These are phyloP conservation scores for Ceratobasidium sp. DNA, from an alignment of 1,284 basidiomycete genomes.

Conservation along the genomic window DNA sequence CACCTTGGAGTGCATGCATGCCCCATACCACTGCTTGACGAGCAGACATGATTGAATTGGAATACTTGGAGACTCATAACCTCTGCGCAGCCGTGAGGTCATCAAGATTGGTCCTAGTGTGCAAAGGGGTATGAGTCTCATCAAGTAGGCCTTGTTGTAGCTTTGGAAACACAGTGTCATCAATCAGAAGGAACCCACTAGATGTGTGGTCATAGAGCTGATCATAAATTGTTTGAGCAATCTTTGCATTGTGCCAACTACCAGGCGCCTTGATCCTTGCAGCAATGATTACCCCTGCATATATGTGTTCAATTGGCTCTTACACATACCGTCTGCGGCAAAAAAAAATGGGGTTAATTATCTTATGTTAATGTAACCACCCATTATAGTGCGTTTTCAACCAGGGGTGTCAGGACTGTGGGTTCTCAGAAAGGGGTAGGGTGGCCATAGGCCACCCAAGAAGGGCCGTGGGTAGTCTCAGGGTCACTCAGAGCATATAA, in stretches of 20 bases:
- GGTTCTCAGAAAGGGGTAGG: too few species aligned
- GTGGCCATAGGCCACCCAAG: too few species aligned
- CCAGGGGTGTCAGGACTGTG: too few species aligned
- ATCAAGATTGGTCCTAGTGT: too few species aligned
- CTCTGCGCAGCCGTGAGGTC: constrained; percentile 54
- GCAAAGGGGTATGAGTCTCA: constrained; percentile 60
- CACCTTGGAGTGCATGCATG: constrained; percentile 61
- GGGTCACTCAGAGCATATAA: too few species aligned
- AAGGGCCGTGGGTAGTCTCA: too few species aligned
- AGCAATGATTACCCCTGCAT: too few species aligned
- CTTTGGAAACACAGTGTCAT: constrained; percentile 63
- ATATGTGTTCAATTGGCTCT: too few species aligned
- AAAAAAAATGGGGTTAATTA: too few species aligned
- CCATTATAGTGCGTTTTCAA: too few species aligned
- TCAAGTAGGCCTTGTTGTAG: constrained; percentile 55
- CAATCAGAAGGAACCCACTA: constrained; percentile 61
- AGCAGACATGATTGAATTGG: constrained; percentile 60
- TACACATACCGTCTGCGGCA: too few species aligned
- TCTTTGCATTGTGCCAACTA: constrained; percentile 65
- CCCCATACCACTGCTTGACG: constrained; percentile 65
- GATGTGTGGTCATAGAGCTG: constrained; percentile 57
- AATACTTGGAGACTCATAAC: constrained; percentile 53
- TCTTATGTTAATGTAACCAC: too few species aligned
- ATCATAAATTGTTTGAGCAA: constrained; percentile 60
- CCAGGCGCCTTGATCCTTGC: constrained; percentile 64